Conservation (phyloP, 805 yeast genomes). For the Candida golubevii region DNA sequence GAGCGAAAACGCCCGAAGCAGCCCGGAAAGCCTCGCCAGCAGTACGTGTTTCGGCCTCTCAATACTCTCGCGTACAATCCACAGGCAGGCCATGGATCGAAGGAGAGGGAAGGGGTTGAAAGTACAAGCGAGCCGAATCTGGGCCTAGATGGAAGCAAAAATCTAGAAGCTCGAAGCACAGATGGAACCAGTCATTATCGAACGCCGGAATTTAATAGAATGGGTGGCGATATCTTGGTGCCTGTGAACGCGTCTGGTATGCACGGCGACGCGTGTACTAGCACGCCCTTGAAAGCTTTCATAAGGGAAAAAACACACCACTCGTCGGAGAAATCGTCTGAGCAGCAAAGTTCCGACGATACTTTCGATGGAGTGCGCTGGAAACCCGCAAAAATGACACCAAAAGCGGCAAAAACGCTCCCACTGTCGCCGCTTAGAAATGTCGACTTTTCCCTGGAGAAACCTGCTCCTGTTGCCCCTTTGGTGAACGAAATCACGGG, state of each 20-base stretch:
- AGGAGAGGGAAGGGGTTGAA: too few species aligned
- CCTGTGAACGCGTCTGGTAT: neutral
- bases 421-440: constrained; percentile 44
- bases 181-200: too few species aligned
- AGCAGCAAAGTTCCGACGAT: constrained; percentile 39
- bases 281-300: neutral
- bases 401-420: constrained; percentile 13
- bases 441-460: constrained; percentile 4
- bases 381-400: constrained; percentile 15
- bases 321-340: constrained; percentile 13
- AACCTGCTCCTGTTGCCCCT: constrained; percentile 13
- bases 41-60: constrained; percentile 34
- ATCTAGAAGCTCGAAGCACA: too few species aligned
- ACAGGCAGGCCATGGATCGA: neutral
- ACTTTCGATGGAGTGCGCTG: constrained; percentile 40
- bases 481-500: constrained; percentile 31
- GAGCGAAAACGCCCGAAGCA: constrained; percentile 11
- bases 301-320: neutral
- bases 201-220: too few species aligned
- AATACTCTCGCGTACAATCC: constrained; percentile 25
- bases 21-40: constrained; percentile 20
- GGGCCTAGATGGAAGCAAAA: too few species aligned
- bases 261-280: constrained; percentile 7
- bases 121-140: too few species aligned
- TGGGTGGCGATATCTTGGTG: neutral